phyloP scores from a whole-genome alignment of 2,329 filamentous ascomycete genomes.

The Graphiopsis chlorocephala region DNA sequence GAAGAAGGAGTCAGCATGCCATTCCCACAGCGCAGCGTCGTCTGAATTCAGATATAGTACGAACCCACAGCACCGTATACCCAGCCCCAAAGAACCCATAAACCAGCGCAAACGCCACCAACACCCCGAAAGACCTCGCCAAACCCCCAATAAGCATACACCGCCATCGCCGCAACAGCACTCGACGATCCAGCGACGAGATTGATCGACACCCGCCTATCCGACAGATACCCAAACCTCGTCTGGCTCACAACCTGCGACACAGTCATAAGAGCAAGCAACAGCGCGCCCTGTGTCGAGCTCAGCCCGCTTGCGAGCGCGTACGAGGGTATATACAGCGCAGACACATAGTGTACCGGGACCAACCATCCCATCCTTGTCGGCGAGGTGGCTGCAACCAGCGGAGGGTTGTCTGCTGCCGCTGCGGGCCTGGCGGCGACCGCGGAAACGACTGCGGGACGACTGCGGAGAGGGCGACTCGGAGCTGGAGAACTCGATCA shows the following conservation, averaged over 20 bases:
- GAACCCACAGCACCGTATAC: slow-evolving; percentile 35
- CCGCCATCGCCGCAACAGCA: slow-evolving; percentile 41
- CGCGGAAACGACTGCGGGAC: no score
- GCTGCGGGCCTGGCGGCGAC: no score
- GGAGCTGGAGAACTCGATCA: no score
- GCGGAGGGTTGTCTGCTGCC: no score
- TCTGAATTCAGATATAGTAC: background rate
- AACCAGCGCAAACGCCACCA: slow-evolving; percentile 42
- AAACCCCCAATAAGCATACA: slow-evolving; percentile 51
- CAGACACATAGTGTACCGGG: no score
- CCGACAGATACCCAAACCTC: slow-evolving; percentile 39
- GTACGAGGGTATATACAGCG: slow-evolving; percentile 39
- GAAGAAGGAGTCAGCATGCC: background rate
- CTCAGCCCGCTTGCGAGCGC: slow-evolving; percentile 31
- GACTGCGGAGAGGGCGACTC: no score
- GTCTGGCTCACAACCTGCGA: slow-evolving; percentile 37
- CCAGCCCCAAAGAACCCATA: slow-evolving; percentile 48
- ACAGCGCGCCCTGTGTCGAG: slow-evolving; percentile 29
- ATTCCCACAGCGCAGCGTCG: rapidly evolving
- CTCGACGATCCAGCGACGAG: slow-evolving; percentile 38
- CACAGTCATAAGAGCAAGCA: slow-evolving; percentile 38
- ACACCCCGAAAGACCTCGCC: slow-evolving; percentile 34
- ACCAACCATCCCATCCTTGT: no score
- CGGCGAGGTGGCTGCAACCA: no score
- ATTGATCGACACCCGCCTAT: slow-evolving; percentile 32